Percentiles rank a stretch among this genome's conserved stretches.
Evolutionary conservation across 768 basidiomycete species (phyloP).

Genomic region (Kwoniella shandongensis): DNA sequence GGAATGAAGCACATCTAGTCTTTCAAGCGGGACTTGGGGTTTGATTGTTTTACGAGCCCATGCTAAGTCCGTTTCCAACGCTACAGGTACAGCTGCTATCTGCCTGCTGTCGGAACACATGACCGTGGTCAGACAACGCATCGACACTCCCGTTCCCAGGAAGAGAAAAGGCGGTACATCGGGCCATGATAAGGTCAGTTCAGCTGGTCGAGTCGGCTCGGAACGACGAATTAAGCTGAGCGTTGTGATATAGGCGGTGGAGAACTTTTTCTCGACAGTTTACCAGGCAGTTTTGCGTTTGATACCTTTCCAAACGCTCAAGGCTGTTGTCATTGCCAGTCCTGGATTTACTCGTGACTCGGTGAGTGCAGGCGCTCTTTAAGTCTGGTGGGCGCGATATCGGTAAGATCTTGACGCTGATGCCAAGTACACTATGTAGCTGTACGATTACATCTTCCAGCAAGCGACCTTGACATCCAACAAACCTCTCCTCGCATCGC

Average conservation of each 20-base stretch:
- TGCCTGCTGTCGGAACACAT: conserved; percentile 95
- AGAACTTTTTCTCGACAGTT: conserved; percentile 76
- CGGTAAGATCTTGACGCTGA: no score
- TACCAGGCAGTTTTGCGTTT: conserved; percentile 86
- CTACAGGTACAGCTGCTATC: conserved; percentile 75
- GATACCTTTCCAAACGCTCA: conserved; percentile 78
- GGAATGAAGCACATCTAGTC: no score
- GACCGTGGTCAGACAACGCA: conserved; percentile 86
- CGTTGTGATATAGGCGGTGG: conserved; percentile 60
- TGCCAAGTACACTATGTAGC: conserved; percentile 32
- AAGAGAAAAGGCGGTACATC: conserved; percentile 80
- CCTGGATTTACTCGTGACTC: conserved; percentile 94
- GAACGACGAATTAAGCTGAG: background rate
- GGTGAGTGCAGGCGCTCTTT: conserved; percentile 60
- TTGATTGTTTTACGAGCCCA: background rate
- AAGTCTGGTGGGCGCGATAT: no score
- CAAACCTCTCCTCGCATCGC: conserved; percentile 73
- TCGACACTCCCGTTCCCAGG: conserved; percentile 83
- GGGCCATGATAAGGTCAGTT: conserved; percentile 75
- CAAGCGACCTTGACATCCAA: conserved; percentile 78
- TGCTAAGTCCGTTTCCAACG: background rate
- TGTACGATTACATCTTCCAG: conserved; percentile 72
- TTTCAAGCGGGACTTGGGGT: no score
- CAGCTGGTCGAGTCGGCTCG: no score
- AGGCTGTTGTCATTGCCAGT: conserved; percentile 91